A percentile compares a stretch with the other conserved stretches of the same genome.
These are phyloP conservation scores for Aegilops longissima DNA, from an alignment of 176 grass and related monocot species.

Conservation along the genomic window DNA sequence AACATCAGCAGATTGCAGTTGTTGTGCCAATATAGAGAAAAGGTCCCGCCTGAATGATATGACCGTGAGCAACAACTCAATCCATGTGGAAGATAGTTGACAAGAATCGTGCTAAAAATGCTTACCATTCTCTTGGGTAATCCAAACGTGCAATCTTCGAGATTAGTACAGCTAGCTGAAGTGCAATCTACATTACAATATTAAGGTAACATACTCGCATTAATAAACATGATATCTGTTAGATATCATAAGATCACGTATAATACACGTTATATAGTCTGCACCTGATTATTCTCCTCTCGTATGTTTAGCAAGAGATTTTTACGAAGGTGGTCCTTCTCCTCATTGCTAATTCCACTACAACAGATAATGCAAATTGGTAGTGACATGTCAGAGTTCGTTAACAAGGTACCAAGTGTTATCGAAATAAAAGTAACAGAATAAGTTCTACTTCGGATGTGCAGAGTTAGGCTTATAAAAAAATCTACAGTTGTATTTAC, in stretches of 20 bases:
- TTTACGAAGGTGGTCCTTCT: slow-evolving; percentile 89
- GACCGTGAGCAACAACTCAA: slow-evolving; percentile 16
- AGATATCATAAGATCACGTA: neutral
- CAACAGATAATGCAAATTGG: slow-evolving; percentile 26
- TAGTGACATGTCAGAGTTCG: slow-evolving; percentile 4
- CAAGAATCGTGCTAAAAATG: neutral
- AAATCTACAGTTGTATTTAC: neutral
- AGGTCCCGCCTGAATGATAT: slow-evolving; percentile 76
- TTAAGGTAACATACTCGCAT: neutral
- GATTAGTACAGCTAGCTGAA: slow-evolving; percentile 90
- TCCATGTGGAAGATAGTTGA: slow-evolving; percentile 18
- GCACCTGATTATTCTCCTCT: slow-evolving; percentile 90
- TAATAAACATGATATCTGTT: neutral
- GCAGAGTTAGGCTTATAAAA: neutral
- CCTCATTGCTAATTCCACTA: slow-evolving; percentile 96
- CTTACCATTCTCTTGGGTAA: slow-evolving; percentile 98
- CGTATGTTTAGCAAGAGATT: slow-evolving; percentile 87
- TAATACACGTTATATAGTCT: neutral
- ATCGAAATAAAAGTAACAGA: neutral
- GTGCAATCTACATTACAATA: slow-evolving; percentile 66
- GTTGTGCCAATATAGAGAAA: slow-evolving; percentile 80
- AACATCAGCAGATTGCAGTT: slow-evolving; percentile 77
- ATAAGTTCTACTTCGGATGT: neutral
- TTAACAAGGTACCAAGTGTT: neutral
- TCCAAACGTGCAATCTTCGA: slow-evolving; percentile 96